Conservation (phyloP, 257 asterid species). For the Fraxinus quadrangulata region DNA sequence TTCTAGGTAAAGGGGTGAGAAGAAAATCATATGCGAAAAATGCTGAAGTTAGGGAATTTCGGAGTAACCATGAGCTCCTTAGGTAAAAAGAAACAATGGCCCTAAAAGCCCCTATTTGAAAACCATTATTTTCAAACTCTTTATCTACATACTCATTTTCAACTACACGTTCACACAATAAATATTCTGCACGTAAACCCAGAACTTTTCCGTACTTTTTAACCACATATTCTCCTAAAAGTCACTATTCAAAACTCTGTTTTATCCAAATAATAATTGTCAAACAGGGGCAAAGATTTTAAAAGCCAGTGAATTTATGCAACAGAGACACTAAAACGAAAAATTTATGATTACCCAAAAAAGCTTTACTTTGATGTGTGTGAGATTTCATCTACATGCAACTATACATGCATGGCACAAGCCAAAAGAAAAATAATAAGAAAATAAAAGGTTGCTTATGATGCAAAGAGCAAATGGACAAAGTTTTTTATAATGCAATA, state of each 20-base stretch:
- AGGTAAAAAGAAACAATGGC: not conserved
- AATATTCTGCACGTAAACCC: no score
- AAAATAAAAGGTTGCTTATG: not conserved
- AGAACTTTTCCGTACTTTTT: no score
- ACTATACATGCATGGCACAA: not conserved
- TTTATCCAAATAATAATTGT: no score
- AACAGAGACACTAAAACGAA: not conserved
- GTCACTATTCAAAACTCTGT: no score
- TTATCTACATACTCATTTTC: no score
- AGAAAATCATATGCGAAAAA: not conserved
- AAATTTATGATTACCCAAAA: not conserved
- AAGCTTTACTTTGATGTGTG: not conserved
- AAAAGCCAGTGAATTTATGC: not conserved
- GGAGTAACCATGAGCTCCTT: slow-evolving; percentile 7
- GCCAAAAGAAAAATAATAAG: not conserved
- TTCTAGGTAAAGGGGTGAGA: not conserved
- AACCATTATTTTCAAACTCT: no score
- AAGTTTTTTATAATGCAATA: not conserved
- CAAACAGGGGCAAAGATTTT: not conserved
- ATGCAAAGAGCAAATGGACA: not conserved
- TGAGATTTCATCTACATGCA: not conserved
- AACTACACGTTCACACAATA: no score
- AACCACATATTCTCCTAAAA: no score
- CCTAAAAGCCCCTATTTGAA: no score
- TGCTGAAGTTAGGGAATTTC: not conserved